phyloP scores from a whole-genome alignment of 2,329 filamentous ascomycete species.

The Verticillium klebahnii region DNA sequence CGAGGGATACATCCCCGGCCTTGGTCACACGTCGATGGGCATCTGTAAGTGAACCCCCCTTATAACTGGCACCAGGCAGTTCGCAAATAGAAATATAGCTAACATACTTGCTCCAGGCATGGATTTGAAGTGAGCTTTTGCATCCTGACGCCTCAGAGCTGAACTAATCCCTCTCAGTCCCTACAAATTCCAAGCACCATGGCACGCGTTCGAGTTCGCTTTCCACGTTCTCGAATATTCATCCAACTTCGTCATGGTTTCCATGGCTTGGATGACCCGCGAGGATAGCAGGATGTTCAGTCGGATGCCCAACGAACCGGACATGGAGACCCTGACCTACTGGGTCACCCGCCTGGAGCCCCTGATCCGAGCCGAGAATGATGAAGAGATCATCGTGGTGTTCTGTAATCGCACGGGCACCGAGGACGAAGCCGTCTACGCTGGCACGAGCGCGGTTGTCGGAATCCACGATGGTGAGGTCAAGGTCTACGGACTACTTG shows the following conservation, averaged over 20 bases:
- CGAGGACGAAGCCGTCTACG: slow-evolving; percentile 64
- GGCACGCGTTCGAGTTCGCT: slow-evolving; percentile 38
- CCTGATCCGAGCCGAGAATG: slow-evolving; percentile 43
- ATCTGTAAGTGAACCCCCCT: too few relatives aligned
- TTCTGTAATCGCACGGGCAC: slow-evolving; percentile 67
- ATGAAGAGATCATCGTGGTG: slow-evolving; percentile 62
- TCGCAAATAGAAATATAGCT: too few relatives aligned
- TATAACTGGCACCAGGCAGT: too few relatives aligned
- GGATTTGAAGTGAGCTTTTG: too few relatives aligned
- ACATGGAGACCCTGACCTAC: slow-evolving; percentile 69
- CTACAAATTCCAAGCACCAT: slow-evolving; percentile 34
- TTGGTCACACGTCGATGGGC: slow-evolving; percentile 46
- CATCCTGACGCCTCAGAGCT: too few relatives aligned
- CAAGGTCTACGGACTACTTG: slow-evolving; percentile 64
- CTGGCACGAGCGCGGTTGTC: slow-evolving; percentile 69
- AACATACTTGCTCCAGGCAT: too few relatives aligned
- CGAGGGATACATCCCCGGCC: slow-evolving; percentile 28
- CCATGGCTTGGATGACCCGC: slow-evolving; percentile 73
- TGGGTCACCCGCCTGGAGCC: slow-evolving; percentile 72
- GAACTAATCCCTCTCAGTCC: too few relatives aligned
- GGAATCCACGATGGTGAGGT: slow-evolving; percentile 62
- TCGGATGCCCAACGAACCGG: slow-evolving; percentile 51
- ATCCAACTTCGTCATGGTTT: slow-evolving; percentile 62
- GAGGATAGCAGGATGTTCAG: slow-evolving; percentile 43
- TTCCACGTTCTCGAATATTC: slow-evolving; percentile 51